A percentile compares a stretch with the other conserved stretches of the same genome.
These are phyloP conservation scores for Termitomyces sp. DNA, from an alignment of 768 basidiomycete species.

Conservation along the genomic window DNA sequence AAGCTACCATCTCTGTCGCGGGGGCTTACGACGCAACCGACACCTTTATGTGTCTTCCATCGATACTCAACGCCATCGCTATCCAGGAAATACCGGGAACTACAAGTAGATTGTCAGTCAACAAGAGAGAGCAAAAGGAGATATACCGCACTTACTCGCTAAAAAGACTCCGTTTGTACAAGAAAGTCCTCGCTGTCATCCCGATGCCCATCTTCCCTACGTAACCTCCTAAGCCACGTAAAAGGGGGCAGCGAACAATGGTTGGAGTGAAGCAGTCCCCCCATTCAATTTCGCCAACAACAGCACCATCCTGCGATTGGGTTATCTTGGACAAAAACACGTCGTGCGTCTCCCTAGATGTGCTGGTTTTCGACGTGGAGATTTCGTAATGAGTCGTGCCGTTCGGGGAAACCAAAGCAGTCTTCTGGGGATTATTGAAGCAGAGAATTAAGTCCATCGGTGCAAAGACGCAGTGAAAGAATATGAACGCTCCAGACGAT, in stretches of 20 bases:
- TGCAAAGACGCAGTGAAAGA: not conserved
- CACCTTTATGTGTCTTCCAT: slow-evolving; percentile 37
- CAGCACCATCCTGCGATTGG: slow-evolving; percentile 32
- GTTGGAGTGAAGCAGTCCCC: slow-evolving; percentile 34
- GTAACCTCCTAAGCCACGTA: slow-evolving; percentile 24
- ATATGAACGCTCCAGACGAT: slow-evolving; percentile 7
- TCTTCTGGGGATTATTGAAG: slow-evolving; percentile 44
- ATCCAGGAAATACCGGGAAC: slow-evolving; percentile 44
- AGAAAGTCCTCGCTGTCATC: slow-evolving; percentile 30
- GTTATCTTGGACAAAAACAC: slow-evolving; percentile 32
- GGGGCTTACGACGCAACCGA: slow-evolving; percentile 34
- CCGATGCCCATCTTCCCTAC: slow-evolving; percentile 22
- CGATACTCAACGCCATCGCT: slow-evolving; percentile 44
- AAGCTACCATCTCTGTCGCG: not conserved
- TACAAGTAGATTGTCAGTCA: slow-evolving; percentile 13
- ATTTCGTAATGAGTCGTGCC: slow-evolving; percentile 46
- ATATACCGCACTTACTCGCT: slow-evolving; percentile 30
- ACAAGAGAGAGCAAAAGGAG: not conserved
- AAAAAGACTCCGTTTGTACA: slow-evolving; percentile 36
- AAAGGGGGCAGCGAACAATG: slow-evolving; percentile 32
- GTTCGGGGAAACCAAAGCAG: slow-evolving; percentile 42
- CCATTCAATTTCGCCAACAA: slow-evolving; percentile 50
- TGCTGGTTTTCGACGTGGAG: slow-evolving; percentile 26
- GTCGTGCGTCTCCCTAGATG: slow-evolving; percentile 17
- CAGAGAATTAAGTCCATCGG: slow-evolving; percentile 48